These are phyloP conservation scores for Fusarium stilboides DNA, from an alignment of 2,329 filamentous ascomycete species.

Conservation along the genomic window DNA sequence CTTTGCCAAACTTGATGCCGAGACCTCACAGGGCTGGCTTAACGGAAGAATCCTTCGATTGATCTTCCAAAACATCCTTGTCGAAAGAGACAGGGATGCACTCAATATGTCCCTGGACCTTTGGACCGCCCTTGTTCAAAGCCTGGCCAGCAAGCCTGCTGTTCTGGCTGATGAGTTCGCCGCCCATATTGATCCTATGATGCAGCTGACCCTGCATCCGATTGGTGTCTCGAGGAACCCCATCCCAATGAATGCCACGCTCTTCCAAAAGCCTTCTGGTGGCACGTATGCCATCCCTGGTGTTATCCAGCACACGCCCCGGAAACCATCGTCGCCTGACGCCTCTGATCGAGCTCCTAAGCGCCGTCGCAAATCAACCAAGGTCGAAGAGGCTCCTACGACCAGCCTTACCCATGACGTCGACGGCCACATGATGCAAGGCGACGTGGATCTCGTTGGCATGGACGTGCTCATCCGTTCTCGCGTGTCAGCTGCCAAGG, in stretches of 20 bases:
- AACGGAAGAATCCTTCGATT: constrained; percentile 90
- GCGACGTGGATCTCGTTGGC: constrained; percentile 94
- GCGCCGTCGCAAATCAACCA: constrained; percentile 87
- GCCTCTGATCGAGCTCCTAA: constrained; percentile 76
- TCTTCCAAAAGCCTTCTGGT: constrained; percentile 96
- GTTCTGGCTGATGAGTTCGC: constrained; percentile 81
- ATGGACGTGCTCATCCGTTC: constrained; percentile 90
- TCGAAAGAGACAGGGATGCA: constrained; percentile 89
- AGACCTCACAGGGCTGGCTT: constrained; percentile 89
- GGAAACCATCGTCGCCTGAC: constrained; percentile 68
- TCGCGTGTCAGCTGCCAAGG: constrained; percentile 87
- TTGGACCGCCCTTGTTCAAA: constrained; percentile 84
- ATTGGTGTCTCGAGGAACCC: constrained; percentile 93
- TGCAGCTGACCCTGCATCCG: constrained; percentile 88
- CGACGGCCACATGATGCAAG: constrained; percentile 97
- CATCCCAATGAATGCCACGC: constrained; percentile 88
- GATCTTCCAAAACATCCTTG: constrained; percentile 94
- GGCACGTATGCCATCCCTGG: constrained; percentile 77
- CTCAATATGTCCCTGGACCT: constrained; percentile 87
- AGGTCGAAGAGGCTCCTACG: constrained; percentile 77
- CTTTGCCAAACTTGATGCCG: constrained; percentile 88
- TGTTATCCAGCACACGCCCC: constrained; percentile 59
- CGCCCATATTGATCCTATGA: constrained; percentile 82
- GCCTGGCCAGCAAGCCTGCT: constrained; percentile 74
- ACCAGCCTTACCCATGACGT: constrained; percentile 89